Evolutionary conservation across 331 rosid species (phyloP).

Genomic region (Spiraea crenata): DNA sequence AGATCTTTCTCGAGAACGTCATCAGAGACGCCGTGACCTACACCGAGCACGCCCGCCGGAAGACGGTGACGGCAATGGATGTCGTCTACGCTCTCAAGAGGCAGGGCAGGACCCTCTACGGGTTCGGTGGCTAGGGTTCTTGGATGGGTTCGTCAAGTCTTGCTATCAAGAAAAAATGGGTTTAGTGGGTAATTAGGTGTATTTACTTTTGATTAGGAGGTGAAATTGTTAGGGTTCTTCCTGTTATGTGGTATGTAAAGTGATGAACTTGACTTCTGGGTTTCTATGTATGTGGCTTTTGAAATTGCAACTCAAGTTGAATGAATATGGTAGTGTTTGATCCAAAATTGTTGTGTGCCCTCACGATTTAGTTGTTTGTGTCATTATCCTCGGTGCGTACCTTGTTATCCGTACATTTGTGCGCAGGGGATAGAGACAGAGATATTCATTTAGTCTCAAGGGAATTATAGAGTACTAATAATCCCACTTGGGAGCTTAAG

Average conservation of each 20-base stretch:
- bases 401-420: too few relatives aligned
- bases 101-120: constrained; percentile 27
- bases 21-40: constrained; percentile 27
- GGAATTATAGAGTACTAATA: too few relatives aligned
- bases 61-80: constrained; percentile 28
- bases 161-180: constrained; percentile 4
- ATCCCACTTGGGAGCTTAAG: too few relatives aligned
- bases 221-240: neutral
- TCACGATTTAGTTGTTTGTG: neutral
- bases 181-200: neutral
- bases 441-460: too few relatives aligned
- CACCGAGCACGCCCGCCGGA: constrained; percentile 20
- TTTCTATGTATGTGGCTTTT: neutral
- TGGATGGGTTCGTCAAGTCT: neutral
- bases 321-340: constrained; percentile 2
- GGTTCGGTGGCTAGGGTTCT: constrained; percentile 20
- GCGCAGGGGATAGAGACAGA: too few relatives aligned
- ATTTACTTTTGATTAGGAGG: neutral
- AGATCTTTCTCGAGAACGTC: constrained; percentile 27
- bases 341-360: neutral
- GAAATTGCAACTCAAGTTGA: neutral
- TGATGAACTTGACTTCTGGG: neutral
- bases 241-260: neutral
- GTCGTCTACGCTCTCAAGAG: constrained; percentile 26
- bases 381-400: too few relatives aligned